Conservation (phyloP, 768 basidiomycete genomes). For the Pisolithus marmoratus region DNA sequence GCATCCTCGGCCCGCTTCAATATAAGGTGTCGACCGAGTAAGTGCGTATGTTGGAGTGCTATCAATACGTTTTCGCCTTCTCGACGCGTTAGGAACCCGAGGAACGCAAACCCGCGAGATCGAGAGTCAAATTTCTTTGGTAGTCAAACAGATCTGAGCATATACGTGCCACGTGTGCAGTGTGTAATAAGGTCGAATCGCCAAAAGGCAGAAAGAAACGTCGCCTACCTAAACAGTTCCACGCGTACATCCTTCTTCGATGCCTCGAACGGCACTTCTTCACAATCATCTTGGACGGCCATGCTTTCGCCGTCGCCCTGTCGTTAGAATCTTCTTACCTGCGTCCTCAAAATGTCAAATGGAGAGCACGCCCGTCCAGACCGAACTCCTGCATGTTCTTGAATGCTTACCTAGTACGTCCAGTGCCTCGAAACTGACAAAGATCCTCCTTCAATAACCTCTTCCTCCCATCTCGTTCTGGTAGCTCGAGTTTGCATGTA, state of each 20-base stretch:
- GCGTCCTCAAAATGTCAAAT: slow-evolving; percentile 82
- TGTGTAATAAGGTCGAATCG: not conserved
- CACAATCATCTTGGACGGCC: slow-evolving; percentile 91
- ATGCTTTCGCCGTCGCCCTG: slow-evolving; percentile 41
- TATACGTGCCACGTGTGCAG: slow-evolving; percentile 86
- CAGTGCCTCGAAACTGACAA: slow-evolving; percentile 78
- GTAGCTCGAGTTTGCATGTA: slow-evolving; percentile 40
- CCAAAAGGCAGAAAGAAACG: not conserved
- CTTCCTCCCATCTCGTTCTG: slow-evolving; percentile 37
- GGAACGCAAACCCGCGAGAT: slow-evolving; percentile 92
- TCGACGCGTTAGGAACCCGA: slow-evolving; percentile 87
- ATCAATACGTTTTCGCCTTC: slow-evolving; percentile 89
- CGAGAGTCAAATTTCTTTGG: slow-evolving; percentile 89
- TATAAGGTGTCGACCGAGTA: slow-evolving; percentile 92
- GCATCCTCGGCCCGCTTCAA: slow-evolving; percentile 89
- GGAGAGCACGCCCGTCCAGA: slow-evolving; percentile 81
- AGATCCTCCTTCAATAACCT: slow-evolving; percentile 61
- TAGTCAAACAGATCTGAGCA: slow-evolving; percentile 88
- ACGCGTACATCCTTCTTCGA: slow-evolving; percentile 87
- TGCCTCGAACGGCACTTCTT: slow-evolving; percentile 99
- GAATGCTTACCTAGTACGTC: slow-evolving; percentile 71
- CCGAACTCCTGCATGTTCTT: slow-evolving; percentile 75
- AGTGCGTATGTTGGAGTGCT: slow-evolving; percentile 88
- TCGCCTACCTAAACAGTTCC: slow-evolving; percentile 78
- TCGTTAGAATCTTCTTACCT: slow-evolving; percentile 52